Evolutionary conservation across 2,329 filamentous ascomycete genomes (phyloP), one percentile per base, ranked within the genome.

Genomic region (Trichoderma brevicompactum): DNA sequence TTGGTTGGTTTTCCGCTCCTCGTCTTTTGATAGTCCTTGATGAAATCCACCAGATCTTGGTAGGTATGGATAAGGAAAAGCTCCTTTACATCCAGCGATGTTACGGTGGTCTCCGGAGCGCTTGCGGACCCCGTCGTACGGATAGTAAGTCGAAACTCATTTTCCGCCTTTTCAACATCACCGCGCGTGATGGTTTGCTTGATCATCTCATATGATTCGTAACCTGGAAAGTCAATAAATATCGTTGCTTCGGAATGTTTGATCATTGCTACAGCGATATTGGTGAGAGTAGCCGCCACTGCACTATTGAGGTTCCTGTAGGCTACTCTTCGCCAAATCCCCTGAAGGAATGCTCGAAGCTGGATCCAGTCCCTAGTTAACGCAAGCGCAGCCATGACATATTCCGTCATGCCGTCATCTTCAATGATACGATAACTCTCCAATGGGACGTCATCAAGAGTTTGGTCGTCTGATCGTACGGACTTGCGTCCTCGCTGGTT

Each of bases 1-100:
- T 80, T 81, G 0, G 81, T 83, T 2, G 81, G 81, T 60, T 79
- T 82, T 3, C 82, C 81, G 38, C 70, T 80, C 3, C 79, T 74
- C 7, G 74, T 81, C 58, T 77, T 75, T 64, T 80, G 78, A 52
- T 79, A 84, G 67, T 84, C 82, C 2, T 60, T 68, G 7, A 82
- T 67, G 53, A 84, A 85, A 32, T 80, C 79, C 8, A 79, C 23
- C 1, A 85, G 73, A 53, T 80, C 76, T 3, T 70, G 67, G 68
- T 82, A 83, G 1, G 78, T 66, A 56, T 83, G 65, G 10, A 80
- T 70, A 44, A 82, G 68, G 46, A 82, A 75, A 32, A 80, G 74
- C 65, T 85, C 81, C 56, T 77, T 78, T 38, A 80, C 66, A 46
- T 83, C 78, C 15, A 81, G 10, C 1, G 64, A 61, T 0, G 64